Percentiles rank a stretch among this genome's conserved stretches.
These are phyloP conservation scores for Ceratobasidium theobromae DNA, from an alignment of 1,284 basidiomycete genomes.

Conservation along the genomic window DNA sequence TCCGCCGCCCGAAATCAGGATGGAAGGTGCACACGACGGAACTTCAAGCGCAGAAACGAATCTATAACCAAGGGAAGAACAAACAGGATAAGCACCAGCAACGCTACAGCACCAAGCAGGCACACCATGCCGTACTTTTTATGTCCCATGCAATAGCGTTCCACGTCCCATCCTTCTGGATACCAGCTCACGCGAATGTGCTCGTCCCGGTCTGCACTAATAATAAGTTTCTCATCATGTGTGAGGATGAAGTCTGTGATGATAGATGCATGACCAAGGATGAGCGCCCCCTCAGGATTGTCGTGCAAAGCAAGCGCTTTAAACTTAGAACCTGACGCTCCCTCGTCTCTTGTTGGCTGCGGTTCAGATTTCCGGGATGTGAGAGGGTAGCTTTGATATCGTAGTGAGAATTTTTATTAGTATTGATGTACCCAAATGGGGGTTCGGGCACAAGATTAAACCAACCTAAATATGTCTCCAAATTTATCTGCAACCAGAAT, in stretches of 20 bases:
- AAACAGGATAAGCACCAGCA: constrained; percentile 7
- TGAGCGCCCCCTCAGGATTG: constrained; percentile 72
- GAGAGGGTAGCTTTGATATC: constrained; percentile 38
- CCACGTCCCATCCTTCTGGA: constrained; percentile 79
- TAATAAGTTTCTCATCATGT: constrained; percentile 66
- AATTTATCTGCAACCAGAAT: constrained; percentile 83
- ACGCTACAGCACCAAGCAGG: not conserved
- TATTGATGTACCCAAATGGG: too few relatives aligned
- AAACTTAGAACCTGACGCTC: constrained; percentile 31
- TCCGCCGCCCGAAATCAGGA: constrained; percentile 84
- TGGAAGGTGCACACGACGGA: constrained; percentile 51
- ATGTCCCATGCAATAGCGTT: constrained; percentile 83
- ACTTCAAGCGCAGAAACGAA: constrained; percentile 81
- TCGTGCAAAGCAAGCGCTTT: constrained; percentile 58
- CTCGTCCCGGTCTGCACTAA: constrained; percentile 90
- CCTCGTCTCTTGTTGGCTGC: not conserved
- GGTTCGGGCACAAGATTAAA: constrained; percentile 48
- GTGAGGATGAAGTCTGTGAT: constrained; percentile 72
- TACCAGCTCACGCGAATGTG: constrained; percentile 90
- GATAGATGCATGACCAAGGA: constrained; percentile 85
- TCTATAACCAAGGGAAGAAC: constrained; percentile 52
- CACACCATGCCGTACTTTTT: constrained; percentile 54
- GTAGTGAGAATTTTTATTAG: constrained; percentile 35
- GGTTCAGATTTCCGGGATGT: constrained; percentile 38
- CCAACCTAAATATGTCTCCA: constrained; percentile 77